Conservation (phyloP, 2,329 filamentous ascomycete species). For the Geosmithia putterillii region DNA sequence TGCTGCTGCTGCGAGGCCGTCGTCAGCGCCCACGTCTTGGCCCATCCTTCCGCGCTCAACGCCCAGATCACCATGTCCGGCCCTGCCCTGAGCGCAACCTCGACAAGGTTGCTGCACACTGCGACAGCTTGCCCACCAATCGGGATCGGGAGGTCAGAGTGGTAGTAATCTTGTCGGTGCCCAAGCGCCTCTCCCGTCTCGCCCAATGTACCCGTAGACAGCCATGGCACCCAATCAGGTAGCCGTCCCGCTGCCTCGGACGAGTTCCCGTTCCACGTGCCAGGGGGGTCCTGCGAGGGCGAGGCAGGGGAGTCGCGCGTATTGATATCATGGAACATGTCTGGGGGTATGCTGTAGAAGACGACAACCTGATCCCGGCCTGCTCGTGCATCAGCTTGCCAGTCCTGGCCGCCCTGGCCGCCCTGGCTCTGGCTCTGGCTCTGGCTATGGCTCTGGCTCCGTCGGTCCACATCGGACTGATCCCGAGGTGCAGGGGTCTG, state of each 20-base stretch:
- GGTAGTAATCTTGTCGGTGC: slow-evolving; percentile 3
- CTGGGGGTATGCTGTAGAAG: slow-evolving; percentile 48
- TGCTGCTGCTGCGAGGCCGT: slow-evolving; percentile 5
- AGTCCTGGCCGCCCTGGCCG: slow-evolving; percentile 5
- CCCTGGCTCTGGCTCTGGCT: slow-evolving; percentile 1
- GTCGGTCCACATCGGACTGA: slow-evolving; percentile 7
- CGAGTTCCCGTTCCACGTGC: not conserved
- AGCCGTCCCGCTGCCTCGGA: slow-evolving; percentile 3
- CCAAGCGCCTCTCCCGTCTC: slow-evolving; percentile 9
- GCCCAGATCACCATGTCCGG: slow-evolving; percentile 21
- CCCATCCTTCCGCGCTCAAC: slow-evolving; percentile 19
- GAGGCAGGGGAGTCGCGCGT: not conserved
- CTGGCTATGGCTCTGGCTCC: no score
- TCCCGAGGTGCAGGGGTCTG: not conserved
- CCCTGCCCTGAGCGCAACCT: slow-evolving; percentile 17
- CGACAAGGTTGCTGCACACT: slow-evolving; percentile 15
- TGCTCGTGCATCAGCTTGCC: not conserved
- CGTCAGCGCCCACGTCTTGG: slow-evolving; percentile 17
- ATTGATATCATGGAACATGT: slow-evolving; percentile 31
- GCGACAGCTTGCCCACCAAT: slow-evolving; percentile 17
- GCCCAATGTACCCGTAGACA: slow-evolving; percentile 8
- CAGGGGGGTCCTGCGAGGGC: slow-evolving; percentile 2
- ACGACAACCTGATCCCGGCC: slow-evolving; percentile 29
- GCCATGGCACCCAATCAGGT: slow-evolving; percentile 8
- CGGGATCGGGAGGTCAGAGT: slow-evolving; percentile 13